Evolutionary conservation across 2,329 filamentous ascomycete species (phyloP), one percentile per base, ranked within the genome.

Genomic region (Gliomastix tumulicola): DNA sequence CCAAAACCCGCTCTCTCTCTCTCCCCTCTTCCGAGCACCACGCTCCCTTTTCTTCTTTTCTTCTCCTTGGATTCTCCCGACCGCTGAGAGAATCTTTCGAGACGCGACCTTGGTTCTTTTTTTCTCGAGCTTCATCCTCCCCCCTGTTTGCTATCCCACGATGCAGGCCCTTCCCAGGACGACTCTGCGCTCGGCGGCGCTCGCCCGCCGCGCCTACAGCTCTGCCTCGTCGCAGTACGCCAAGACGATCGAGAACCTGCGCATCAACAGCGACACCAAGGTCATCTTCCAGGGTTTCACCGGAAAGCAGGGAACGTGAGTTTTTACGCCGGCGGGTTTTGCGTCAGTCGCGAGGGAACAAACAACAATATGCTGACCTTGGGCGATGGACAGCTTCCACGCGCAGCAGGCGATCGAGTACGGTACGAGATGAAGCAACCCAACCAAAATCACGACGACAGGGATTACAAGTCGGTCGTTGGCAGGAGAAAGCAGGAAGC

Each of bases 351-450:
- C n/a, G n/a, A n/a, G n/a, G n/a, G n/a, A n/a, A n/a, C n/a, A n/a
- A n/a, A n/a, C n/a, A n/a, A n/a, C n/a, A n/a, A n/a, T n/a, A n/a
- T n/a, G n/a, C n/a, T n/a, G n/a, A n/a, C n/a, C n/a, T n/a, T n/a
- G n/a, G n/a, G n/a, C n/a, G n/a, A n/a, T n/a, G n/a, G n/a, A n/a
- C 51, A 97, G 90, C 54, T 98, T 98, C 76, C 92, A 98, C 66
- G 92, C 92, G 49, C 78, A 88, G 63, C 89, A 96, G 71, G 92
- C 92, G 50, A 96, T 98, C 66, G 92, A 94, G 66, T 98, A 98
- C 69, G 92, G 88, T 94, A 86, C 60, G 63, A 47, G 21, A 31
- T 22, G 16, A 27, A 32, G 35, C 16, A 53, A 44, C 48, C 42
- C n/a, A n/a, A n/a, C n/a, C n/a, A n/a, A n/a, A n/a, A n/a, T n/a